Base-by-base conservation (phyloP, 1,284 basidiomycete genomes). In the Fomitopsis pinicola region DNA sequence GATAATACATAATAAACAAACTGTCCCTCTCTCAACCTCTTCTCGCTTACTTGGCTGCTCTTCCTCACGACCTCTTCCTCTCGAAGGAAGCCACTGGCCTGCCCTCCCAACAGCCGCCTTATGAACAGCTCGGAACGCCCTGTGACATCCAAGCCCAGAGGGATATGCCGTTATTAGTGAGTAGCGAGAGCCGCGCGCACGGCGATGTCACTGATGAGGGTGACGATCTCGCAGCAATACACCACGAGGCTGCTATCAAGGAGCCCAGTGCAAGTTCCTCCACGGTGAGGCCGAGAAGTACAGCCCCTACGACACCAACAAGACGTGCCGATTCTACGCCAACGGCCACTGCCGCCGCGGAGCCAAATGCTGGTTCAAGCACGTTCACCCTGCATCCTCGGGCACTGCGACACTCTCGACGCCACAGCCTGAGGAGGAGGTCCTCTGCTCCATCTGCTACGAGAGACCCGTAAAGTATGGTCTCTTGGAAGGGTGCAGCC, bases 331-430 rank as follows among this genome's bases (percentile, higher is more conserved):
- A 61, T 89, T 80, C 73, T 91, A 81, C 63, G 80, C 79, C 2
- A 76, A 79, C 54, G 90, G 89, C 0, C 88, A 80, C 70, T 92
- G 89, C 69, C 83, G 79, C 64, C 77, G 80, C 36, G 89, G 87
- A 19, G 82, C 82, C 55, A 72, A 76, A 40, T 92, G 89, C 69
- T 92, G 89, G 89, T 92, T 91, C 72, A 71, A 75, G 38, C 89
- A 92, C 67, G 75, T 75, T 59, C 64, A 72, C 45, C 73, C 75
- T 5, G 26, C 52, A 22, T 28, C 59, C 2, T 30, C 68, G 33
- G 59, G 68, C 60, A 48, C 58, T 59, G 38, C 66, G 33, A 59
- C 70, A 62, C 63, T 70, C 48, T 63, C 36, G 50, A 64, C 67
- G 28, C 70, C 74, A 53, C 72, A 77, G 35, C 66, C 76, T 63